A percentile compares a stretch with the other conserved stretches of the same genome.
Conservation (phyloP, 1,139 yeast species). For the Cylindricascospora bacillispora region DNA sequence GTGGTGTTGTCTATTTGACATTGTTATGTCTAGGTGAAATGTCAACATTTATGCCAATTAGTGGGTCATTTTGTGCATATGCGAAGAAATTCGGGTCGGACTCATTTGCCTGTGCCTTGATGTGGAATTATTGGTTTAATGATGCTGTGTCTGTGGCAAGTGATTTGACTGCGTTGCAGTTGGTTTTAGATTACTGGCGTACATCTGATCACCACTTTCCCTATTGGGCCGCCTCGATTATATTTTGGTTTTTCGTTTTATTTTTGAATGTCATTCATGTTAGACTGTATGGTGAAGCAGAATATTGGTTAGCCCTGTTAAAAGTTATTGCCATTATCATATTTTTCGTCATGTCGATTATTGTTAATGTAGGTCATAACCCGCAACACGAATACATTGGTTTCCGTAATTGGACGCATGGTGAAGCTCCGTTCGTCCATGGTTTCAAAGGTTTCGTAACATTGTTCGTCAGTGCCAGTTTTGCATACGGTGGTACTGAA, state of each 20-base stretch:
- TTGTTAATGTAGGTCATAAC: slow-evolving; percentile 36
- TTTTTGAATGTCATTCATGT: slow-evolving; percentile 44
- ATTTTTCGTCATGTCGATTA: slow-evolving; percentile 37
- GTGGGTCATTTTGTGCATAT: slow-evolving; percentile 51
- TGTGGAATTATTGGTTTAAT: slow-evolving; percentile 53
- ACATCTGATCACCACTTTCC: slow-evolving; percentile 34
- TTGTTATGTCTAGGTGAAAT: slow-evolving; percentile 56
- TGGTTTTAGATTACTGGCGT: slow-evolving; percentile 48
- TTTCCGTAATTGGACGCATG: slow-evolving; percentile 37
- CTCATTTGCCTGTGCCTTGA: slow-evolving; percentile 49
- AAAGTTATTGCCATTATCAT: slow-evolving; percentile 45
- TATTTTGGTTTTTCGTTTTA: slow-evolving; percentile 46
- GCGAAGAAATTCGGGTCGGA: slow-evolving; percentile 51
- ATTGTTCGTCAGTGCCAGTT: slow-evolving; percentile 44
- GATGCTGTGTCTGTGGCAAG: slow-evolving; percentile 52
- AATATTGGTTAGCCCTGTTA: slow-evolving; percentile 52
- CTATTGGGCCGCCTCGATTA: slow-evolving; percentile 42
- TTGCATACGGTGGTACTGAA: slow-evolving; percentile 61
- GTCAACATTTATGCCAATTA: slow-evolving; percentile 49
- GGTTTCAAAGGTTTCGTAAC: slow-evolving; percentile 31
- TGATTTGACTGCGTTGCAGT: slow-evolving; percentile 47
- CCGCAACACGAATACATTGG: slow-evolving; percentile 34
- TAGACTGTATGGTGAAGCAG: slow-evolving; percentile 49
- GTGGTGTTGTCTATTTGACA: slow-evolving; percentile 44
- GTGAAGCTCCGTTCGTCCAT: slow-evolving; percentile 35